Evolutionary conservation across 2,329 filamentous ascomycete genomes (phyloP).

Genomic region (Fusarium mexicanum): DNA sequence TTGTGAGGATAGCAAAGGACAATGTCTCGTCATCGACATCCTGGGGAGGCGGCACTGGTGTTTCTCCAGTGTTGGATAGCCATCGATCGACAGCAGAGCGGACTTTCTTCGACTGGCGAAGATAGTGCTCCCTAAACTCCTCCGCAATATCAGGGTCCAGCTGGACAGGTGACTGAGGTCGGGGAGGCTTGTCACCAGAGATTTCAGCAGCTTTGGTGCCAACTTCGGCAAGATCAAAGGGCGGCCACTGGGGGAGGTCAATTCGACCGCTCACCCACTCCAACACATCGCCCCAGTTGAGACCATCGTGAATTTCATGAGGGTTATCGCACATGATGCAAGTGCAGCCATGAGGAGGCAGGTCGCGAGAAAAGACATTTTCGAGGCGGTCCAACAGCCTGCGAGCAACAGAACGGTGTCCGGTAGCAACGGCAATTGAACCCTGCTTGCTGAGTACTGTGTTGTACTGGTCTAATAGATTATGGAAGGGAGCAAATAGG

Average conservation of each 20-base stretch:
- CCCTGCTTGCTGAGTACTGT: slow-evolving; percentile 84
- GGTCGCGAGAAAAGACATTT: slow-evolving; percentile 91
- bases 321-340: slow-evolving; percentile 82
- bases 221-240: slow-evolving; percentile 77
- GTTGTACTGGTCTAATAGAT: slow-evolving; percentile 85
- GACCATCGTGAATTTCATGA: slow-evolving; percentile 71
- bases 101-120: slow-evolving; percentile 91
- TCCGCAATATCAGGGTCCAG: slow-evolving; percentile 95
- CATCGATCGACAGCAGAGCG: slow-evolving; percentile 91
- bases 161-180: slow-evolving; percentile 72
- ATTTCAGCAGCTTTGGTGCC: slow-evolving; percentile 67
- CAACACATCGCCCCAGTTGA: slow-evolving; percentile 95
- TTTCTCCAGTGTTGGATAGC: slow-evolving; percentile 82
- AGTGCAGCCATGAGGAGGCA: slow-evolving; percentile 84
- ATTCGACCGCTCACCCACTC: slow-evolving; percentile 91
- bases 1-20: slow-evolving; percentile 92
- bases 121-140: slow-evolving; percentile 91
- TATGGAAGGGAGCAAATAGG: slow-evolving; percentile 84
- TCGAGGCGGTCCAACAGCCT: slow-evolving; percentile 89
- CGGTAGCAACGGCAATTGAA: slow-evolving; percentile 92
- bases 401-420: slow-evolving; percentile 93
- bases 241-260: slow-evolving; percentile 88
- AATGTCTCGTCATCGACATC: slow-evolving; percentile 95
- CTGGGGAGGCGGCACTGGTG: slow-evolving; percentile 78
- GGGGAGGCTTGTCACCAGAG: slow-evolving; percentile 67